A percentile compares a stretch with the other conserved stretches of the same genome.
Conservation (phyloP, 116 monocot genomes). For the Cymodocea nodosa region DNA sequence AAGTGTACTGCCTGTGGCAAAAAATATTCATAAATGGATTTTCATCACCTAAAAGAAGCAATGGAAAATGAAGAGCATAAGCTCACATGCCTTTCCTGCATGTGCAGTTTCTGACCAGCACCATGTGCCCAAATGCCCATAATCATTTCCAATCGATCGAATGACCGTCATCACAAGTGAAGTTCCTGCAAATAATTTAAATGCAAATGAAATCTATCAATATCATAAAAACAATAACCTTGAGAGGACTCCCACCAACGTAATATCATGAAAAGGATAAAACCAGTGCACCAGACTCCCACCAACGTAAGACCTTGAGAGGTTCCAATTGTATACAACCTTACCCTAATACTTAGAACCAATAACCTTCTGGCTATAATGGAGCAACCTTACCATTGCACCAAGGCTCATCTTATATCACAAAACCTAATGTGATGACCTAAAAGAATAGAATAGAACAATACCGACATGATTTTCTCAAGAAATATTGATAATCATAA, state of each 20-base stretch:
- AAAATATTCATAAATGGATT: not conserved
- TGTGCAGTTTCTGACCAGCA: slow-evolving; percentile 70
- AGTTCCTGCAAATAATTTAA: slow-evolving; percentile 37
- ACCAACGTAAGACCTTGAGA: no score
- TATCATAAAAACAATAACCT: no score
- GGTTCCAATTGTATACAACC: no score
- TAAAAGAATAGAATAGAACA: not conserved
- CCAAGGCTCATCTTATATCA: not conserved
- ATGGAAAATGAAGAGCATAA: not conserved
- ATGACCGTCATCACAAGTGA: slow-evolving; percentile 75
- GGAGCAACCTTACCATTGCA: no score
- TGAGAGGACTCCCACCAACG: no score
- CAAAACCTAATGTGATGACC: not conserved
- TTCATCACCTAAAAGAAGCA: not conserved
- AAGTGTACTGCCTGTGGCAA: slow-evolving; percentile 67
- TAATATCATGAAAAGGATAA: no score
- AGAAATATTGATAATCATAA: no score
- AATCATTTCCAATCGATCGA: slow-evolving; percentile 77
- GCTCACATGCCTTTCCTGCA: slow-evolving; percentile 42
- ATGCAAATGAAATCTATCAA: not conserved
- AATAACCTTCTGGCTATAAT: no score
- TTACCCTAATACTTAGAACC: no score
- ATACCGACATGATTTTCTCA: not conserved
- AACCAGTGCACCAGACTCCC: no score
- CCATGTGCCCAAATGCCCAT: slow-evolving; percentile 64